Percentiles rank a stretch among this genome's conserved stretches.
Conservation (phyloP, 169 alveolate species). For the Perkinsus olseni region DNA sequence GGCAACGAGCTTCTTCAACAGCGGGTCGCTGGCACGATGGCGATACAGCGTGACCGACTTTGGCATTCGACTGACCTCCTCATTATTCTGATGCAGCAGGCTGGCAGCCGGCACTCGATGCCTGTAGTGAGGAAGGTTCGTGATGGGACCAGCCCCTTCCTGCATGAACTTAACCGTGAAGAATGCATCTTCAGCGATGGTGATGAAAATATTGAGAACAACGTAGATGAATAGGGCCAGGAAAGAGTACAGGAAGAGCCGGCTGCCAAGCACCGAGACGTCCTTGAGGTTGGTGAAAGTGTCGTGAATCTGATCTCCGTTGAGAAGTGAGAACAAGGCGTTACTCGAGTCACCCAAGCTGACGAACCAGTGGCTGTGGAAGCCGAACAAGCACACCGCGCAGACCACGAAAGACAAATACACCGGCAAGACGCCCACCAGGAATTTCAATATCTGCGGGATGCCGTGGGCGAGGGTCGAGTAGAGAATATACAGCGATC, state of each 20-base stretch:
- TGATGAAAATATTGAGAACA: not conserved
- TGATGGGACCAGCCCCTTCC: not conserved
- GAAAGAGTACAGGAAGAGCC: not conserved
- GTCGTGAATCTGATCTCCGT: not conserved
- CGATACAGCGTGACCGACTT: not conserved
- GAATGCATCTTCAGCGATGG: constrained; percentile 1
- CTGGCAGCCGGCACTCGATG: not conserved
- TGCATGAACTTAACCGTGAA: not conserved
- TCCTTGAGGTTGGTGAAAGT: not conserved
- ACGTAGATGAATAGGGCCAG: constrained; percentile 8
- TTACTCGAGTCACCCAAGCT: not conserved
- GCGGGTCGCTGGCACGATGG: not conserved
- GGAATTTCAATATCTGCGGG: not conserved
- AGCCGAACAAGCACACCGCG: constrained; percentile 1
- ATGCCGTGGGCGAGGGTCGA: not conserved
- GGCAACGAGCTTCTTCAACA: not conserved
- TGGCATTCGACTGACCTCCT: not conserved
- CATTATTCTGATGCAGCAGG: not conserved
- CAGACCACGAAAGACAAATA: not conserved
- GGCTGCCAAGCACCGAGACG: not conserved
- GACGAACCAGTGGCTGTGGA: not conserved
- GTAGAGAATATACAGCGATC: not conserved
- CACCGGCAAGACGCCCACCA: constrained; percentile 5
- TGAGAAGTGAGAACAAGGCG: not conserved
- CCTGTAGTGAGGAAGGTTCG: not conserved